phyloP scores from a whole-genome alignment of 208 protist genomes.

The Phytomonas sp. region DNA sequence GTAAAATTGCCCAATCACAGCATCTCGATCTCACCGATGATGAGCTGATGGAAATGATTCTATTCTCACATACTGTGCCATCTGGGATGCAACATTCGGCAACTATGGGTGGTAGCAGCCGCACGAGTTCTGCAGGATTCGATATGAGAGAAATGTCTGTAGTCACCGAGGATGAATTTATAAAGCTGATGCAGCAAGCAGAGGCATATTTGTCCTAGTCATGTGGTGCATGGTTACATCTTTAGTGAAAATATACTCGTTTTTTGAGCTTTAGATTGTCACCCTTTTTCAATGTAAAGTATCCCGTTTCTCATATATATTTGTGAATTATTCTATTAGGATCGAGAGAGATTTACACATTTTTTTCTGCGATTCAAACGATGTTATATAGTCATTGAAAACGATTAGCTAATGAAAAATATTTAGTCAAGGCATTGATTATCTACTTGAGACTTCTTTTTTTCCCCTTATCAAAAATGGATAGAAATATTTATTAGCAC shows the following conservation, averaged over 20 bases:
- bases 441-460: conserved; percentile 6
- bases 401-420: not conserved
- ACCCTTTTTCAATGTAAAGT: not conserved
- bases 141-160: conserved; percentile 52
- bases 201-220: conserved; percentile 56
- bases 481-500: not conserved
- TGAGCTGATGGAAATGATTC: conserved; percentile 95
- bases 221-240: not conserved
- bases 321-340: not conserved
- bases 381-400: not conserved
- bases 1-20: conserved; percentile 83
- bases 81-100: not conserved
- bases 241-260: not conserved
- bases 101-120: not conserved
- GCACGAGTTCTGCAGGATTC: conserved; percentile 6
- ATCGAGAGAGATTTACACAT: not conserved
- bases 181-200: conserved; percentile 95
- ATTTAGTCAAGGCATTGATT: not conserved
- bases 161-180: conserved; percentile 92
- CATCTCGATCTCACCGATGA: conserved; percentile 94
- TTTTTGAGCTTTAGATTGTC: not conserved
- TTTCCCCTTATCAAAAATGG: conserved; percentile 6
- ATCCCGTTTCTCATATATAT: not conserved
- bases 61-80: conserved; percentile 80
- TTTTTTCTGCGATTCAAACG: not conserved